A percentile compares a stretch with the other conserved stretches of the same genome.
Evolutionary conservation across 2,329 filamentous ascomycete species (phyloP).

Genomic region (Exserohilum rostratum): DNA sequence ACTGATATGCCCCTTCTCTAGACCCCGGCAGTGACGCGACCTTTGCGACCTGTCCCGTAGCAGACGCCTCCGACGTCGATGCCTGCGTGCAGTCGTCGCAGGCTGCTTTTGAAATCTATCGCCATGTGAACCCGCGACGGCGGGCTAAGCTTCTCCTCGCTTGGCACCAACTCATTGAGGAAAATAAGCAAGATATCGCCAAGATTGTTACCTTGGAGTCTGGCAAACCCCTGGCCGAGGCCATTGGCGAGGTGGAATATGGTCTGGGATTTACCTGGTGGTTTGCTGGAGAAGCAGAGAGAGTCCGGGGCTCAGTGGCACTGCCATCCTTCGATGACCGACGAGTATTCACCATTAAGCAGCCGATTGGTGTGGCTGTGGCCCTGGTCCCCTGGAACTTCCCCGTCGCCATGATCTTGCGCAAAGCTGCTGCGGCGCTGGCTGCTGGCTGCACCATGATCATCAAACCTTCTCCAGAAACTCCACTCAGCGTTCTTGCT

Average conservation of each 20-base stretch:
- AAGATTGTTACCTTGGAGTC: not conserved
- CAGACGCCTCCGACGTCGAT: slow-evolving; percentile 1
- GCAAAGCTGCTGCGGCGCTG: slow-evolving; percentile 61
- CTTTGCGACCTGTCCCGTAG: not conserved
- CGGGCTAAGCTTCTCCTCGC: not conserved
- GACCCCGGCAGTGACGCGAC: not conserved
- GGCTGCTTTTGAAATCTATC: not conserved
- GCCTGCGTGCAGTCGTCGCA: not conserved
- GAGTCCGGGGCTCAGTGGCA: slow-evolving; percentile 60
- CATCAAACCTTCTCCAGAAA: slow-evolving; percentile 60
- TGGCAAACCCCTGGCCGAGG: slow-evolving; percentile 68
- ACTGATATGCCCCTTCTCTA: not conserved
- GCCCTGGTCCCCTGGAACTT: slow-evolving; percentile 50
- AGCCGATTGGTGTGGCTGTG: slow-evolving; percentile 49
- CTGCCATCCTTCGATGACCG: slow-evolving; percentile 60
- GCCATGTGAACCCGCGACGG: not conserved
- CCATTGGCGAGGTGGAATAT: slow-evolving; percentile 30
- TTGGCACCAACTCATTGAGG: slow-evolving; percentile 2
- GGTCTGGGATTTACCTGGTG: slow-evolving; percentile 32
- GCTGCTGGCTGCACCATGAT: slow-evolving; percentile 61
- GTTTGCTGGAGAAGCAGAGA: slow-evolving; percentile 35
- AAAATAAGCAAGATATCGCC: not conserved
- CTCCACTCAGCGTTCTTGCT: slow-evolving; percentile 62
- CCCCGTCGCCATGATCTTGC: slow-evolving; percentile 55
- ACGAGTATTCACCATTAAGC: slow-evolving; percentile 29